Conservation (phyloP, 805 yeast genomes). For the Metschnikowia peoriensis region DNA sequence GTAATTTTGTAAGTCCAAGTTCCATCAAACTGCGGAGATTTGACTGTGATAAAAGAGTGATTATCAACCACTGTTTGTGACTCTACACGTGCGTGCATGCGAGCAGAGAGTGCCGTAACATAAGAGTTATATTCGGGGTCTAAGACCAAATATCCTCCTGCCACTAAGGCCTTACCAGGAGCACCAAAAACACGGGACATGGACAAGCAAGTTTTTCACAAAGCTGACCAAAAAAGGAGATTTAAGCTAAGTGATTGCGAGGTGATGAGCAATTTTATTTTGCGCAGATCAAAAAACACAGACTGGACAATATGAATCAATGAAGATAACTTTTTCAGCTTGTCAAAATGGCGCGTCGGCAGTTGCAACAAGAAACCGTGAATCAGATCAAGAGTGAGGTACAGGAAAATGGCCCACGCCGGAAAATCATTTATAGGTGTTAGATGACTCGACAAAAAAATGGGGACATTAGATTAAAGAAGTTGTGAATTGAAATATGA, state of each 20-base stretch:
- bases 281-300: too few species aligned
- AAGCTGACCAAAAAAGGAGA: not conserved
- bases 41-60: conserved; percentile 38
- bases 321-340: not conserved
- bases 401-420: not conserved
- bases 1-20: conserved; percentile 57
- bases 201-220: not conserved
- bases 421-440: not conserved
- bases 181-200: conserved; percentile 68
- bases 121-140: conserved; percentile 73
- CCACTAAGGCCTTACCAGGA: conserved; percentile 92
- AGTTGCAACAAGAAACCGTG: not conserved
- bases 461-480: too few species aligned
- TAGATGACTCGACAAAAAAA: too few species aligned
- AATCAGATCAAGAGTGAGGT: too few species aligned
- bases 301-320: too few species aligned
- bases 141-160: conserved; percentile 92
- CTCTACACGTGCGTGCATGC: conserved; percentile 75
- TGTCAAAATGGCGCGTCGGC: not conserved
- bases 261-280: not conserved
- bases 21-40: conserved; percentile 80
- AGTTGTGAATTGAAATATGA: too few species aligned
- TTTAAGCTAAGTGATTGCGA: not conserved
- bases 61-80: conserved; percentile 12
- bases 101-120: conserved; percentile 82